A percentile compares a stretch with the other conserved stretches of the same genome.
These are phyloP conservation scores for Danielia reshetovae DNA, from an alignment of 805 yeast species.

Conservation along the genomic window DNA sequence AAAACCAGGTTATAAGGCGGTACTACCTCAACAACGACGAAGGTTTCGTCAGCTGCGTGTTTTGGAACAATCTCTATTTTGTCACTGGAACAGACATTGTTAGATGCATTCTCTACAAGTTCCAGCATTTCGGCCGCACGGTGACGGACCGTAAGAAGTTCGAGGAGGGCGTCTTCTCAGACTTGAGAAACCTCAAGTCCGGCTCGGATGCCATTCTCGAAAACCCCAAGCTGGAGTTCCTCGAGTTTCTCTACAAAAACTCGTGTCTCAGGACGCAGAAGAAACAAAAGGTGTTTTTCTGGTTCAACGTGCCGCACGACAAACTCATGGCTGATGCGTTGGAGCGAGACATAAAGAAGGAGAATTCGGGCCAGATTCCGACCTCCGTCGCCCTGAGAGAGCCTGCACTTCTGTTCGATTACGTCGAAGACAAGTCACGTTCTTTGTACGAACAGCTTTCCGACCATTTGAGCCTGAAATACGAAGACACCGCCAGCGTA, in stretches of 20 bases:
- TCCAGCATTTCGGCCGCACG: constrained; percentile 84
- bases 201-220: constrained; percentile 87
- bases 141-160: constrained; percentile 86
- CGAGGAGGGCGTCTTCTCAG: constrained; percentile 95
- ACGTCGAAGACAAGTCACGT: constrained; percentile 42
- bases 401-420: constrained; percentile 76
- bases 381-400: constrained; percentile 72
- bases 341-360: constrained; percentile 86
- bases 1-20: constrained; percentile 79
- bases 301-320: constrained; percentile 96
- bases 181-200: constrained; percentile 78
- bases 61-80: constrained; percentile 86
- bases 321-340: constrained; percentile 88
- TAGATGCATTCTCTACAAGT: constrained; percentile 81
- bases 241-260: constrained; percentile 79
- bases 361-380: constrained; percentile 53
- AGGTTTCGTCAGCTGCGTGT: constrained; percentile 88
- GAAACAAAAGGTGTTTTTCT: constrained; percentile 93
- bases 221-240: constrained; percentile 78
- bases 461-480: constrained; percentile 34
- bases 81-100: constrained; percentile 96
- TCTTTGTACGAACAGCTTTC: constrained; percentile 54
- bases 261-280: constrained; percentile 90
- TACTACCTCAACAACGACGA: constrained; percentile 85
- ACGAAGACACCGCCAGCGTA: constrained; percentile 4